Evolutionary conservation across 345 rosid genomes (phyloP).

Genomic region (Chamaenerion angustifolium): DNA sequence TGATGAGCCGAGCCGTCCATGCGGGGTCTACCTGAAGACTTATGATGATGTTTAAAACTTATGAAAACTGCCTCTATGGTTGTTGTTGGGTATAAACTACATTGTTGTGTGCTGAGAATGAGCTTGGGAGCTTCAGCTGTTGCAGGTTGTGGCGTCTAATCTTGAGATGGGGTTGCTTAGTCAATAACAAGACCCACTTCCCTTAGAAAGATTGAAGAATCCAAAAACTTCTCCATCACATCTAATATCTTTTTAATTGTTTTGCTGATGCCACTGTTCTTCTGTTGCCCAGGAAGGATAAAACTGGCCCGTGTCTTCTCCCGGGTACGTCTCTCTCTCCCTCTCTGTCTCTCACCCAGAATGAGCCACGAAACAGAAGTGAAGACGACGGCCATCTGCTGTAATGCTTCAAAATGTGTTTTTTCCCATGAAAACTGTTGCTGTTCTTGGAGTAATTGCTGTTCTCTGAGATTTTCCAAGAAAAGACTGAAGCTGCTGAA

Average conservation of each 20-base stretch:
- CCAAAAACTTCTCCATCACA: too few relatives aligned
- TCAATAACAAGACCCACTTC: too few relatives aligned
- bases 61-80: too few relatives aligned
- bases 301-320: not conserved
- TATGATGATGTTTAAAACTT: too few relatives aligned
- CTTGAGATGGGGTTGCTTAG: too few relatives aligned
- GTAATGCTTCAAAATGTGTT: slow-evolving; percentile 9
- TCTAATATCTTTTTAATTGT: not conserved
- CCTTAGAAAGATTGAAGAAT: too few relatives aligned
- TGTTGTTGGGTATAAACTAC: too few relatives aligned
- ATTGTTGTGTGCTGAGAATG: too few relatives aligned
- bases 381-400: slow-evolving; percentile 2
- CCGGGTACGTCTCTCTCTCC: not conserved
- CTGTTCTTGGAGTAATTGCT: slow-evolving; percentile 18
- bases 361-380: slow-evolving; percentile 6
- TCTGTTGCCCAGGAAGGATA: slow-evolving; percentile 1
- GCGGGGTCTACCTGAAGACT: too few relatives aligned
- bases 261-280: not conserved
- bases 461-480: slow-evolving; percentile 29
- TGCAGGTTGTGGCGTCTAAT: too few relatives aligned
- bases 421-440: slow-evolving; percentile 6
- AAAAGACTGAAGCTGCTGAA: slow-evolving; percentile 27
- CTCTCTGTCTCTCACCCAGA: slow-evolving; percentile 23
- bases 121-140: too few relatives aligned
- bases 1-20: too few relatives aligned